Evolutionary conservation across 371 early-diverging fungal species (phyloP).

Genomic region (Rhizopus sp.): DNA sequence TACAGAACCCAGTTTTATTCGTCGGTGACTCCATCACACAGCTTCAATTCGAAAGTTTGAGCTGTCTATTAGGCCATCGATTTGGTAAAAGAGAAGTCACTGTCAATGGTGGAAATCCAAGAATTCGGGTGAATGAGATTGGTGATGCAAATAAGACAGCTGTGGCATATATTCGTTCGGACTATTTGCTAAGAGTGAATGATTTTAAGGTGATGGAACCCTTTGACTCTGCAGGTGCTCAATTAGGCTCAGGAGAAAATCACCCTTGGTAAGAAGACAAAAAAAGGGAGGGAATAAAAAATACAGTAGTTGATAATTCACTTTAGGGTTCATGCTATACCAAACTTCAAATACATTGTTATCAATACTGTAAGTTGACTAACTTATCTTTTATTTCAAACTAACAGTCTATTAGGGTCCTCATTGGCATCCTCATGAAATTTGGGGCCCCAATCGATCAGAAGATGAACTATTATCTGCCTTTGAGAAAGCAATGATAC

Average conservation of each 20-base stretch:
- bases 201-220: conserved; percentile 45
- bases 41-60: conserved; percentile 46
- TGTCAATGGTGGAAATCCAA: conserved; percentile 35
- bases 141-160: conserved; percentile 23
- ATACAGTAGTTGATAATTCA: not conserved
- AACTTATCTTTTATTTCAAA: not conserved
- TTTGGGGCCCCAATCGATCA: conserved; percentile 39
- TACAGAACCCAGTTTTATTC: conserved; percentile 39
- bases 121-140: conserved; percentile 25
- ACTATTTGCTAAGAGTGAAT: conserved; percentile 45
- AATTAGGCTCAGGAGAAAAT: conserved; percentile 46
- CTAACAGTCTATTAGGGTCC: conserved; percentile 31
- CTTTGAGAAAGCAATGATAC: conserved; percentile 34
- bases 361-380: conserved; percentile 41
- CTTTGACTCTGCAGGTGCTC: conserved; percentile 34
- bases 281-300: not conserved
- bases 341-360: conserved; percentile 41
- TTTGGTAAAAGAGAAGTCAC: conserved; percentile 17
- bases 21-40: conserved; percentile 54
- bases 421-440: conserved; percentile 44
- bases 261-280: conserved; percentile 42
- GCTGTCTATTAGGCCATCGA: conserved; percentile 37
- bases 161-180: conserved; percentile 43
- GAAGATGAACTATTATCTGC: conserved; percentile 40
- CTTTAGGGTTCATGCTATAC: conserved; percentile 44